Conservation (phyloP, 257 asterid species). For the Nyctanthes arbortristis region DNA sequence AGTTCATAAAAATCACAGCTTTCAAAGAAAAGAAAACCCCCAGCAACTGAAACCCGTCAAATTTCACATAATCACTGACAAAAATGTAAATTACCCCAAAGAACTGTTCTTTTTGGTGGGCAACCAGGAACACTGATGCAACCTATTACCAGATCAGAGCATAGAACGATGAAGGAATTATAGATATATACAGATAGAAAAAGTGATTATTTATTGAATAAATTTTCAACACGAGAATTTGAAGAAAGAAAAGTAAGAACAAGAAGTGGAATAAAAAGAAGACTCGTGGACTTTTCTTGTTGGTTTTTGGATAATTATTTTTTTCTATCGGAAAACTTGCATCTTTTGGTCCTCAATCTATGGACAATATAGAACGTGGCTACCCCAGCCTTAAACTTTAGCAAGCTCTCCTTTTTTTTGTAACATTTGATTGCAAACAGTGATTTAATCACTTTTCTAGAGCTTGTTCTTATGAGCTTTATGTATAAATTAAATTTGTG, state of each 20-base stretch:
- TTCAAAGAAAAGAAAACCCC: not conserved
- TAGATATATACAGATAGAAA: not conserved
- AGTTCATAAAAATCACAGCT: not conserved
- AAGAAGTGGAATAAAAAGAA: slow-evolving; percentile 14
- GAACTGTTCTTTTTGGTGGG: slow-evolving; percentile 15
- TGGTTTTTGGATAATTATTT: slow-evolving; percentile 26
- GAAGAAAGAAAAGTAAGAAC: slow-evolving; percentile 17
- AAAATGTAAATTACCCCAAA: slow-evolving; percentile 28
- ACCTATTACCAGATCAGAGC: slow-evolving; percentile 27
- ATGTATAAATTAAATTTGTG: too few species aligned
- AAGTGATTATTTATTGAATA: not conserved
- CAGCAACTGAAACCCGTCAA: slow-evolving; percentile 7
- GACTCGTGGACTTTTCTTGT: slow-evolving; percentile 27
- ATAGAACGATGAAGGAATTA: slow-evolving; percentile 18
- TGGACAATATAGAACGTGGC: too few species aligned
- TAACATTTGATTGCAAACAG: too few species aligned
- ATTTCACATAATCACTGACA: slow-evolving; percentile 15
- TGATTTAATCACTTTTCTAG: too few species aligned
- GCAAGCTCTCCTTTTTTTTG: too few species aligned
- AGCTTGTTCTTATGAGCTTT: too few species aligned
- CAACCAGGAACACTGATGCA: not conserved
- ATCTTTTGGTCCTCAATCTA: not conserved
- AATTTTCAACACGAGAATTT: slow-evolving; percentile 24
- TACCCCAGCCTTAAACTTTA: too few species aligned
- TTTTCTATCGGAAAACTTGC: not conserved